A percentile compares a stretch with the other conserved stretches of the same genome.
These are phyloP conservation scores for Globisporangium ultimum DNA, from an alignment of 352 stramenopile species.

Conservation along the genomic window DNA sequence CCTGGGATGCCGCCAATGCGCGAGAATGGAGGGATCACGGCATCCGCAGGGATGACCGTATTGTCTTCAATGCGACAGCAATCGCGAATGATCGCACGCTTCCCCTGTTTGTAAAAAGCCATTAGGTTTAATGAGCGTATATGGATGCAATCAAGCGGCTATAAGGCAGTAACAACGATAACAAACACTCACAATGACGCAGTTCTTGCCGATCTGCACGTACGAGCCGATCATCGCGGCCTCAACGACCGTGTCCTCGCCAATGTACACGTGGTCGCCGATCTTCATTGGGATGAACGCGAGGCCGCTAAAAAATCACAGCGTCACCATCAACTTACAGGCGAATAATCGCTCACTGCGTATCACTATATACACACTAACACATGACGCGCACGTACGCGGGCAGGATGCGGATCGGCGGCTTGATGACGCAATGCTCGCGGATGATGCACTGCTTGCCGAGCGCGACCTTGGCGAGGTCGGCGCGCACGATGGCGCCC, in stretches of 20 bases:
- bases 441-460: conserved; percentile 80
- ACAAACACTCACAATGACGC: conserved; percentile 64
- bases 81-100: conserved; percentile 80
- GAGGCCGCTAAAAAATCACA: conserved; percentile 37
- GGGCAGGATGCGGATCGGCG: conserved; percentile 52
- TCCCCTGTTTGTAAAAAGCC: conserved; percentile 34
- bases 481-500: conserved; percentile 68
- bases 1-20: conserved; percentile 69
- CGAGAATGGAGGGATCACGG: conserved; percentile 76
- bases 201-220: conserved; percentile 84
- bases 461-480: conserved; percentile 81
- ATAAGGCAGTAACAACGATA: background rate
- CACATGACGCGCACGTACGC: conserved; percentile 30
- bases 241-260: conserved; percentile 70
- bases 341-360: background rate
- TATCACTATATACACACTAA: background rate
- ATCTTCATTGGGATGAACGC: conserved; percentile 85
- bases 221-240: conserved; percentile 80
- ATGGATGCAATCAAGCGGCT: background rate
- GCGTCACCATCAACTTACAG: background rate
- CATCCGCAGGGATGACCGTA: conserved; percentile 69
- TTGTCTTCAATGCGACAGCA: conserved; percentile 84
- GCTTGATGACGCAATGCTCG: conserved; percentile 68
- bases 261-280: conserved; percentile 80
- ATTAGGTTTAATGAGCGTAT: conserved; percentile 3